phyloP scores from a whole-genome alignment of 177 flowering plant species.

The Vitis hybrid region DNA sequence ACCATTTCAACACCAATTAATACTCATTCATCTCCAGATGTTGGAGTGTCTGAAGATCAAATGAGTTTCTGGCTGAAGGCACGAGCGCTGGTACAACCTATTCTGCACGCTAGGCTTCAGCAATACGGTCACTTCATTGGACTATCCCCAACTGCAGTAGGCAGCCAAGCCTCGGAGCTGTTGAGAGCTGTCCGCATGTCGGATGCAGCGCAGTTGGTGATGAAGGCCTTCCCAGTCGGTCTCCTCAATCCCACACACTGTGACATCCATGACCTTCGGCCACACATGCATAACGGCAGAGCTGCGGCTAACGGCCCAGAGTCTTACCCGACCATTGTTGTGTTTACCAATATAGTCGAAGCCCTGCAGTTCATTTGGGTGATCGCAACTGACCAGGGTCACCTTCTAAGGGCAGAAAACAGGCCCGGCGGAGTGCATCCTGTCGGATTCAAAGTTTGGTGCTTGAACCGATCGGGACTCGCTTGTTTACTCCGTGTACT shows the following conservation, averaged over 20 bases:
- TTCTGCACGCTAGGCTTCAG: no score
- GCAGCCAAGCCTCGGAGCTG: not conserved
- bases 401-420: no score
- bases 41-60: not conserved
- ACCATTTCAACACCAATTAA: no score
- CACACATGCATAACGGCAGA: not conserved
- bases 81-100: no score
- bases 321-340: constrained; percentile 11
- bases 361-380: not conserved
- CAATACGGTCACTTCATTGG: not conserved
- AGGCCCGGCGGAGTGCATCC: no score
- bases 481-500: no score
- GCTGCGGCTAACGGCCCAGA: not conserved
- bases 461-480: no score
- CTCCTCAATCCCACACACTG: constrained; percentile 4
- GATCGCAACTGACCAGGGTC: no score
- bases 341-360: constrained; percentile 15
- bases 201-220: constrained; percentile 4
- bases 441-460: no score
- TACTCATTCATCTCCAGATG: not conserved
- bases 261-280: constrained; percentile 1
- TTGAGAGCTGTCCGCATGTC: constrained; percentile 9
- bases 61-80: constrained; percentile 4
- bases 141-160: not conserved
- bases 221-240: constrained; percentile 10